Evolutionary conservation across 345 rosid species (phyloP), one percentile per base, ranked within the genome.

Genomic region (Psidium guajava): DNA sequence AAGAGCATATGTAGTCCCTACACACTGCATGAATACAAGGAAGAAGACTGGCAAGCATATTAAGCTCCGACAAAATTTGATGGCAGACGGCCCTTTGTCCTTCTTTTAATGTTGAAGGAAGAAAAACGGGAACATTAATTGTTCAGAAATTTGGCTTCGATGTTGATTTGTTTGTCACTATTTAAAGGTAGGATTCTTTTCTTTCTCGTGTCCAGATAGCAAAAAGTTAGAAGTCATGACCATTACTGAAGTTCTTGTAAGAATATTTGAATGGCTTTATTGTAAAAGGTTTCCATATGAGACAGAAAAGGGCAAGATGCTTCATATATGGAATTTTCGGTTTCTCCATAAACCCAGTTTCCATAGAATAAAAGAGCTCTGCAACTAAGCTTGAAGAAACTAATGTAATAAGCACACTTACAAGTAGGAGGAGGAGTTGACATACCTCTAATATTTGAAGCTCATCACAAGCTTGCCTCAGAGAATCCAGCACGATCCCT

Each of bases 381-480:
- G 74, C 42, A 61, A 61, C 74, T 61, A 61, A 20, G 42, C 74
- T 28, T 28, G 74, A 61, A 61, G 1, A 61, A 61, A 61, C 0
- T 28, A 61, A 61, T 28, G 21, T 16, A 58, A 27, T 36, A 50
- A 50, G 40, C 53, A 40, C 12, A 3, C 32, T 84, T 64, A 32
- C 27, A 57, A 56, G 85, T n/a, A n/a, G n/a, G n/a, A n/a, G n/a
- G 28, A 27, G 28, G 44, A 84, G 22, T 49, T 56, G 84, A 86
- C 88, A 86, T 91, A 96, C 99, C 98, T 95, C 99, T 89, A 97
- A 84, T 51, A 93, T 89, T 89, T 92, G 90, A 87, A 95, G 93
- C 85, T 95, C 98, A 81, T 95, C 93, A 27, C 94, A 91, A 87
- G 99, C 98, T 90, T 96, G 98, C 88, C 87, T 92, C 84, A 97